Base-by-base conservation (phyloP, 176 grass and related monocot genomes). In the Rhipidocladum racemiflorum region DNA sequence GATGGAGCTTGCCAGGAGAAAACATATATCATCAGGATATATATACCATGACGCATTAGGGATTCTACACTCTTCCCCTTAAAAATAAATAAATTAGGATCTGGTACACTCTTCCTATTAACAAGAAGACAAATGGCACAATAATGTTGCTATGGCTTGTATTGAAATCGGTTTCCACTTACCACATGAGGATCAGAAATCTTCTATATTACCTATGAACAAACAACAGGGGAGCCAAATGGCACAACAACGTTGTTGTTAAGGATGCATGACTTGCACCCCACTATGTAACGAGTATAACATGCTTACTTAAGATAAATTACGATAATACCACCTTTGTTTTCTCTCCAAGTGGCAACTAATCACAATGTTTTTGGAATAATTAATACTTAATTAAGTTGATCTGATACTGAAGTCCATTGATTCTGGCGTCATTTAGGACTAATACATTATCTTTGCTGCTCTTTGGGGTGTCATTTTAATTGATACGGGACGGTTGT, bases 71-170 rank as follows among this genome's bases (percentile, higher is more conserved):
- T 34, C 62, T 44, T 43, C 35, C 3, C 10, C 32, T 27, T 0
- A 54, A 63, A 14, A 36, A 83, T 10, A 68, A 21, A 54, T 12
- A 24, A 2, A n/a, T 24, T 32, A 32, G 11, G 55, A 35, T 60
- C 55, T 64, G 30, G 5, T 61, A n/a, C 12, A 45, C 24, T 8
- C 35, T 44, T 17, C 30, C 62, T 62, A 12, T 38, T 10, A 28
- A 63, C 20, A 48, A 27, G 32, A 80, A 73, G 88, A 82, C 78
- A 89, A 77, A 89, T 89, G 88, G 83, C 88, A 25, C 17, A 0
- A 65, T 3, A 71, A 1, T 56, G 32, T 48, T 55, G 59, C 42
- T 7, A 57, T 36, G 65, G 28, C 56, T 43, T 70, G 15, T 14
- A 16, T 25, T 61, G 44, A 74, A 7, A 65, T 4, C 15, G 32